phyloP scores from a whole-genome alignment of 148 eudicot species.

The Chenopodium suecicum region DNA sequence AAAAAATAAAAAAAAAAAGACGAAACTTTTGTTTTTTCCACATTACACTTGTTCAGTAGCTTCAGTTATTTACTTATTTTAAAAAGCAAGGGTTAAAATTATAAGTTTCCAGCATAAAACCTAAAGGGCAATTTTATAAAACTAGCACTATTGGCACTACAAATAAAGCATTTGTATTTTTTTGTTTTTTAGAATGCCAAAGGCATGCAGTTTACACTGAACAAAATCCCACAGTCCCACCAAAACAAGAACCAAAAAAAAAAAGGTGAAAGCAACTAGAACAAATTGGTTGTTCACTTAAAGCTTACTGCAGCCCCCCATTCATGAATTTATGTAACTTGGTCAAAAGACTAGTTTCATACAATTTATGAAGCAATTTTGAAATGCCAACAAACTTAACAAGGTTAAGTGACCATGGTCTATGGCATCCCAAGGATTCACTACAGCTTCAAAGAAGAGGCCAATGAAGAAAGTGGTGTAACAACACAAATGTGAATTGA shows the following conservation, averaged over 20 bases:
- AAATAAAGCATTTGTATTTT: no score
- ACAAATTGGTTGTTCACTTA: not conserved
- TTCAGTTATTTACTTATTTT: not conserved
- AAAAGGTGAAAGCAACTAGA: not conserved
- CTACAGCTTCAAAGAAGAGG: no score
- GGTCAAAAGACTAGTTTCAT: not conserved
- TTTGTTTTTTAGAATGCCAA: not conserved
- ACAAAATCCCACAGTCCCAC: not conserved
- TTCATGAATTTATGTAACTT: not conserved
- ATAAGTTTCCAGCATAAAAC: not conserved
- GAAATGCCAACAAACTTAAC: not conserved
- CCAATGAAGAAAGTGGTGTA: no score
- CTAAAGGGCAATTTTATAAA: not conserved
- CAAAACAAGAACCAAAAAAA: not conserved
- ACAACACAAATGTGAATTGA: no score
- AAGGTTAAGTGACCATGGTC: not conserved
- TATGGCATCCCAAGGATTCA: no score
- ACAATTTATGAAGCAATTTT: not conserved
- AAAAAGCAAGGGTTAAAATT: not conserved
- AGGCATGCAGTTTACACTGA: not conserved
- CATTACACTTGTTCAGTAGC: not conserved
- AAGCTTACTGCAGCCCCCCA: no score
- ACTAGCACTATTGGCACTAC: no score
- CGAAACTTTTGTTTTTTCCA: not conserved
- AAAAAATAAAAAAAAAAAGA: no score